phyloP scores from a whole-genome alignment of 1,284 basidiomycete species.

The Agaricales sp. region DNA sequence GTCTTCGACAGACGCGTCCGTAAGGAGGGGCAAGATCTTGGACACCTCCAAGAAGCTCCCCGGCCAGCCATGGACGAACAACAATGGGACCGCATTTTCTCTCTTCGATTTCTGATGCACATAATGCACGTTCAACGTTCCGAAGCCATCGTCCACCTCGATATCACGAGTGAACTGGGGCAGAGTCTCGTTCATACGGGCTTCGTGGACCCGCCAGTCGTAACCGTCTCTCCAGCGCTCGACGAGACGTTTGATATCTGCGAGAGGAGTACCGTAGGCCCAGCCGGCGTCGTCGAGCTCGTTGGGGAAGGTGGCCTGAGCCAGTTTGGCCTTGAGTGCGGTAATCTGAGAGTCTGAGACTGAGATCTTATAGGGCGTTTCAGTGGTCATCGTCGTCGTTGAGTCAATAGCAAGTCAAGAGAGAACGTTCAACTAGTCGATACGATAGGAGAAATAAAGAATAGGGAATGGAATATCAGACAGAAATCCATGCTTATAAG shows the following conservation, averaged over 20 bases:
- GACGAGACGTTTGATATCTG: slow-evolving; percentile 27
- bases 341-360: slow-evolving; percentile 21
- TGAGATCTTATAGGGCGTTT: slow-evolving; percentile 18
- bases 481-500: too few relatives aligned
- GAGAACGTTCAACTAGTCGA: too few relatives aligned
- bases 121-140: slow-evolving; percentile 30
- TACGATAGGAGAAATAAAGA: too few relatives aligned
- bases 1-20: slow-evolving; percentile 25
- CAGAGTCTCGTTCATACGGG: slow-evolving; percentile 25
- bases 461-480: too few relatives aligned
- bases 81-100: slow-evolving; percentile 29
- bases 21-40: slow-evolving; percentile 43
- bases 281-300: slow-evolving; percentile 27
- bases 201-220: slow-evolving; percentile 33
- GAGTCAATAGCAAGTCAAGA: too few relatives aligned
- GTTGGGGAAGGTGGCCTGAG: slow-evolving; percentile 26
- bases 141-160: slow-evolving; percentile 23
- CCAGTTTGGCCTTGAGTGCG: slow-evolving; percentile 23
- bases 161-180: slow-evolving; percentile 35
- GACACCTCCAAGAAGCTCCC: slow-evolving; percentile 45
- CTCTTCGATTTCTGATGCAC: slow-evolving; percentile 27
- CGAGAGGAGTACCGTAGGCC: slow-evolving; percentile 29
- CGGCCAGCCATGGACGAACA: slow-evolving; percentile 47
- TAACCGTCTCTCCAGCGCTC: slow-evolving; percentile 28
- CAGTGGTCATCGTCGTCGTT: neutral